Percentiles rank a stretch among this genome's conserved stretches.
Evolutionary conservation across 2,329 filamentous ascomycete genomes (phyloP).

Genomic region (Sordariomycetes sp.): DNA sequence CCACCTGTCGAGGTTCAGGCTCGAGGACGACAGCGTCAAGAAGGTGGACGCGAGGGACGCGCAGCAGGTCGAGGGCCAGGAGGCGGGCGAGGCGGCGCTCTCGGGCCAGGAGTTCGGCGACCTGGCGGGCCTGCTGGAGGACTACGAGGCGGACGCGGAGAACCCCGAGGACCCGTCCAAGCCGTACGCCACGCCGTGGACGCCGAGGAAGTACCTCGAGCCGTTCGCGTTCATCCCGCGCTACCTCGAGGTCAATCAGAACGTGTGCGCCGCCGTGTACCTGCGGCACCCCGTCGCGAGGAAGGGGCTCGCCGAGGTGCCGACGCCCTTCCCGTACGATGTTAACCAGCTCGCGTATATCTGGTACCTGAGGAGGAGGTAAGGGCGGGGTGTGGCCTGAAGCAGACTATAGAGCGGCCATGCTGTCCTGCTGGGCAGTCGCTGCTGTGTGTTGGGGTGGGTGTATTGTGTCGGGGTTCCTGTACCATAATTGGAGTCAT

Average conservation of each 20-base stretch:
- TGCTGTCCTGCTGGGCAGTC: not conserved
- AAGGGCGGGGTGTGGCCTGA: slow-evolving; percentile 14
- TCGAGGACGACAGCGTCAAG: slow-evolving; percentile 14
- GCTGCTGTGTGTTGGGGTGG: not conserved
- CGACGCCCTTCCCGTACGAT: slow-evolving; percentile 64
- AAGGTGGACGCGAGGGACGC: slow-evolving; percentile 10
- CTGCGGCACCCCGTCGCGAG: slow-evolving; percentile 86
- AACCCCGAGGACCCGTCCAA: slow-evolving; percentile 70
- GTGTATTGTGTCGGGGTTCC: not conserved
- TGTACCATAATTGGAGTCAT: not conserved
- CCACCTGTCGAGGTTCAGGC: slow-evolving; percentile 34
- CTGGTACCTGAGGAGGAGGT: slow-evolving; percentile 85
- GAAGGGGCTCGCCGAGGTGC: slow-evolving; percentile 69
- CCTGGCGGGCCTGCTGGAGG: slow-evolving; percentile 44
- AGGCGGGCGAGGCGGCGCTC: slow-evolving; percentile 14
- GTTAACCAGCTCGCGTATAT: slow-evolving; percentile 78
- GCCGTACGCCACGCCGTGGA: slow-evolving; percentile 88
- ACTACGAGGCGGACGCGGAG: slow-evolving; percentile 41
- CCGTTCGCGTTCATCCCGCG: slow-evolving; percentile 91
- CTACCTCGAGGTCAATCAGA: slow-evolving; percentile 96
- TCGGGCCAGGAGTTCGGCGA: slow-evolving; percentile 39
- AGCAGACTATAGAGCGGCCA: not conserved
- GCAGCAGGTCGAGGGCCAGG: slow-evolving; percentile 1
- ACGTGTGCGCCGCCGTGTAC: slow-evolving; percentile 92
- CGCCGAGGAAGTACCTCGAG: slow-evolving; percentile 74